Evolutionary conservation across 2,329 filamentous ascomycete genomes (phyloP).

Genomic region (Trichophyton schoenleinii): DNA sequence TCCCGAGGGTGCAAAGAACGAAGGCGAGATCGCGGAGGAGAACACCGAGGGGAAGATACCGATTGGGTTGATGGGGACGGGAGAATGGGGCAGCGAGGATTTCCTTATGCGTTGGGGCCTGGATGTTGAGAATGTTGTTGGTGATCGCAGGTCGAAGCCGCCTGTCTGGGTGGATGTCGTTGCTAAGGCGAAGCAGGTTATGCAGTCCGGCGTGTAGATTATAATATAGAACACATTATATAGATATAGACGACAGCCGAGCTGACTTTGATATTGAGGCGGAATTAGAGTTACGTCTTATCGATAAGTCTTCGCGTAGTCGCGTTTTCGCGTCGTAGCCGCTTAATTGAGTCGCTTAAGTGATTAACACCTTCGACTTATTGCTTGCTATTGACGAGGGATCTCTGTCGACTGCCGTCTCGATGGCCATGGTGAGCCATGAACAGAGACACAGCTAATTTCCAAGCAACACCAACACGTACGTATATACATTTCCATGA

Average conservation of each 20-base stretch:
- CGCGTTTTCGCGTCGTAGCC: not conserved
- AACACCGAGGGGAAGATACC: conserved; percentile 35
- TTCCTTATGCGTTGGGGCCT: conserved; percentile 38
- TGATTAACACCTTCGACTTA: not conserved
- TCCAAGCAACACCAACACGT: conserved; percentile 23
- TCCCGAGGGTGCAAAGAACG: conserved; percentile 15
- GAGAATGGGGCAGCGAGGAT: conserved; percentile 44
- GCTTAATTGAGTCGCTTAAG: not conserved
- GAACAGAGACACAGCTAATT: conserved; percentile 21
- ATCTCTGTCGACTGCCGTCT: not conserved
- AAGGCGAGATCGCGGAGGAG: conserved; percentile 19
- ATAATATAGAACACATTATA: not conserved
- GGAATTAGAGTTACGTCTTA: not conserved
- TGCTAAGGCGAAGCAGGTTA: conserved; percentile 21
- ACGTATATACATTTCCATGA: conserved; percentile 10
- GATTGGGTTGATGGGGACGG: conserved; percentile 44
- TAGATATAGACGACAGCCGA: not conserved
- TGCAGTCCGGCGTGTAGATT: not conserved
- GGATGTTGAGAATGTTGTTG: conserved; percentile 34
- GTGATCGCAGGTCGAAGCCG: conserved; percentile 23
- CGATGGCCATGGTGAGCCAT: not conserved
- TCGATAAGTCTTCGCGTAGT: not conserved
- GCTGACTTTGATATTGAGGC: not conserved
- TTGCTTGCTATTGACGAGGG: no score
- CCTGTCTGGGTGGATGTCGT: conserved; percentile 38